Conservation (phyloP, 495 filamentous ascomycete genomes). For the Penicillium cataractarum region DNA sequence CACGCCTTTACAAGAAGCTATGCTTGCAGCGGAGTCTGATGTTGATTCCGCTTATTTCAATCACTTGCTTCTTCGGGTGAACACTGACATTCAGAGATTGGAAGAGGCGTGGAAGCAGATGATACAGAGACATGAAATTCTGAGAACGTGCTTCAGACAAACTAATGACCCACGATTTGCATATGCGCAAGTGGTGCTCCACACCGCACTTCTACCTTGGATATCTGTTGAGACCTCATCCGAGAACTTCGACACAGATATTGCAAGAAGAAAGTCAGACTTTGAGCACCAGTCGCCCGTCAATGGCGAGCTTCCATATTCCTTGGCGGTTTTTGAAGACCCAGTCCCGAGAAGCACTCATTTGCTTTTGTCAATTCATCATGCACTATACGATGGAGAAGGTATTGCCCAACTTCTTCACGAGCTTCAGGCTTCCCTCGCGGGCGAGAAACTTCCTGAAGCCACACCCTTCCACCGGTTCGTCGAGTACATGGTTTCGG, state of each 20-base stretch:
- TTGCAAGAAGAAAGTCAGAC: slow-evolving; percentile 25
- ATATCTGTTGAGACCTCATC: slow-evolving; percentile 15
- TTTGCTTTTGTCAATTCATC: slow-evolving; percentile 69
- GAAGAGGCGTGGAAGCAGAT: slow-evolving; percentile 53
- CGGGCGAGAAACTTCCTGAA: slow-evolving; percentile 45
- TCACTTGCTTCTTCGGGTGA: slow-evolving; percentile 52
- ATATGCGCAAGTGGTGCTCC: slow-evolving; percentile 62
- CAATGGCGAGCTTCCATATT: slow-evolving; percentile 33
- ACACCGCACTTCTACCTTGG: slow-evolving; percentile 30
- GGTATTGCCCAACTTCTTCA: slow-evolving; percentile 66
- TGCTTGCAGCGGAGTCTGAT: slow-evolving; percentile 61
- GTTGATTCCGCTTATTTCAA: slow-evolving; percentile 56
- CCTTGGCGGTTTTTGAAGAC: slow-evolving; percentile 28
- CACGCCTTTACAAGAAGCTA: slow-evolving; percentile 80
- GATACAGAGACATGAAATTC: slow-evolving; percentile 61
- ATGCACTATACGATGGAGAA: slow-evolving; percentile 80
- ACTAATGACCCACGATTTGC: slow-evolving; percentile 54
- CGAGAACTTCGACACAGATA: slow-evolving; percentile 18
- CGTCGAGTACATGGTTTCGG: slow-evolving; percentile 48
- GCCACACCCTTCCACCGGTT: slow-evolving; percentile 38
- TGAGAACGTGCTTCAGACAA: slow-evolving; percentile 64
- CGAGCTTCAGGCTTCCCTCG: slow-evolving; percentile 61
- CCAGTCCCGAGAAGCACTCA: slow-evolving; percentile 13
- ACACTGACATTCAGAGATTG: slow-evolving; percentile 43
- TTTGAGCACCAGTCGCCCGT: slow-evolving; percentile 30